Percentiles rank a stretch among this genome's conserved stretches.
Evolutionary conservation across 805 yeast genomes (phyloP).

Genomic region (Ogataea nonfermentans): DNA sequence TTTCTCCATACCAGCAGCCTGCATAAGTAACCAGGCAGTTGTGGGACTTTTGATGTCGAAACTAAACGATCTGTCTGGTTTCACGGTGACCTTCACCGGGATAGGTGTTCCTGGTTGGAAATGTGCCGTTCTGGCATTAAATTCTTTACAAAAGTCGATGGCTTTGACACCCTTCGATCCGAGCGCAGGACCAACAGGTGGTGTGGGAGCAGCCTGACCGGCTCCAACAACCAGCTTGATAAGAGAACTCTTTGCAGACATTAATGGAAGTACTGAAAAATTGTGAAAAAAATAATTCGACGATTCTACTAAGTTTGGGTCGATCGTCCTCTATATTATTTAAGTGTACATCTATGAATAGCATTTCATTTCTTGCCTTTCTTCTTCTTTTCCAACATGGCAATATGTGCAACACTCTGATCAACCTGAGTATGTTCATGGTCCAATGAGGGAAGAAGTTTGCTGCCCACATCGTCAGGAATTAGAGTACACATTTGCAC

Average conservation of each 20-base stretch:
- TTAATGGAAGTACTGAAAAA: constrained; percentile 5
- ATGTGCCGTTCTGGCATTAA: constrained; percentile 93
- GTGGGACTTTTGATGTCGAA: constrained; percentile 91
- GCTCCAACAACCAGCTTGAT: constrained; percentile 94
- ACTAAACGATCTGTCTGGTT: constrained; percentile 87
- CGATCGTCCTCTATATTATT: constrained; percentile 3
- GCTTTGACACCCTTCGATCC: constrained; percentile 99
- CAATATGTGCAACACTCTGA: constrained; percentile 93
- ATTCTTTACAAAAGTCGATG: constrained; percentile 96
- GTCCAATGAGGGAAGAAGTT: constrained; percentile 45
- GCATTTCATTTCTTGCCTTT: constrained; percentile 27
- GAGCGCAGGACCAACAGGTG: constrained; percentile 98
- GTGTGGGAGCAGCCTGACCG: constrained; percentile 97
- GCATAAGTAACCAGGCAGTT: constrained; percentile 78
- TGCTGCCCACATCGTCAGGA: constrained; percentile 38
- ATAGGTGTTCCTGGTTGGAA: constrained; percentile 84
- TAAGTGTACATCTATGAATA: not conserved
- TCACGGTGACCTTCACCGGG: constrained; percentile 80
- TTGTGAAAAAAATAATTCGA: constrained; percentile 1
- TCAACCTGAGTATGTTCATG: constrained; percentile 89
- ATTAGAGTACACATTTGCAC: constrained; percentile 68
- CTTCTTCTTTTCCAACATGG: constrained; percentile 84
- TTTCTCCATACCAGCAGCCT: constrained; percentile 76
- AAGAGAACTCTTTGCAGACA: constrained; percentile 54
- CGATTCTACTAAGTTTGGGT: not conserved